Evolutionary conservation across 208 protist genomes (phyloP).

Genomic region (Trypanosoma scelopori): DNA sequence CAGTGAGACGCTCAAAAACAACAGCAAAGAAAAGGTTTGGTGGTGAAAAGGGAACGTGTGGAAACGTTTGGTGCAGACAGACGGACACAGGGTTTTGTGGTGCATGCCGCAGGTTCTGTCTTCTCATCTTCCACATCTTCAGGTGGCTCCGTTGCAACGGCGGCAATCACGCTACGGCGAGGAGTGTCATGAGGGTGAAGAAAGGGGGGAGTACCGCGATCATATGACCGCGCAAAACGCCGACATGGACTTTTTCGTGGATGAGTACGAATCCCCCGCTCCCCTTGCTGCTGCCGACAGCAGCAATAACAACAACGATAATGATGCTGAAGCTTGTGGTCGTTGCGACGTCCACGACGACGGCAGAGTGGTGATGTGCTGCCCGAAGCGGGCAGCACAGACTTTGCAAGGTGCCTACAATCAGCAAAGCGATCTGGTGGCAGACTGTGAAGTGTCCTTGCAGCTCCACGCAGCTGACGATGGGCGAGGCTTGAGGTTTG

Average conservation of each 20-base stretch:
- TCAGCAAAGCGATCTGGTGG: not conserved
- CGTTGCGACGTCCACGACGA: not conserved
- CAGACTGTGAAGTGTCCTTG: constrained; percentile 9
- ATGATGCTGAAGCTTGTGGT: not conserved
- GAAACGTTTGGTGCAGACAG: too few species aligned
- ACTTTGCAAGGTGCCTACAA: too few species aligned
- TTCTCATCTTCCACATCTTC: constrained; percentile 1
- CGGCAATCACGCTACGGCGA: not conserved
- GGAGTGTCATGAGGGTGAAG: not conserved
- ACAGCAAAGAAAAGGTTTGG: too few species aligned
- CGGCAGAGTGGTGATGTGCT: too few species aligned
- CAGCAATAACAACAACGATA: not conserved
- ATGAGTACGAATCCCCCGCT: constrained; percentile 3
- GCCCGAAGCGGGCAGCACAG: too few species aligned
- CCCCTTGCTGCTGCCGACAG: not conserved
- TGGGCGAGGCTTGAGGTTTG: not conserved
- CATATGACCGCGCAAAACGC: not conserved
- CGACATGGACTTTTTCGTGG: constrained; percentile 27
- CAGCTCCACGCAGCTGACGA: not conserved
- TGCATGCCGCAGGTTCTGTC: constrained; percentile 14
- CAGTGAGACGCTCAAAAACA: too few species aligned
- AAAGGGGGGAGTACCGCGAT: not conserved
- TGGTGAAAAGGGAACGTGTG: too few species aligned
- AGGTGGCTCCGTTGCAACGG: not conserved
- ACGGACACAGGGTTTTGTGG: too few species aligned